Conservation (phyloP, 2,329 filamentous ascomycete genomes). For the Mycosphaerelloides madeirae region DNA sequence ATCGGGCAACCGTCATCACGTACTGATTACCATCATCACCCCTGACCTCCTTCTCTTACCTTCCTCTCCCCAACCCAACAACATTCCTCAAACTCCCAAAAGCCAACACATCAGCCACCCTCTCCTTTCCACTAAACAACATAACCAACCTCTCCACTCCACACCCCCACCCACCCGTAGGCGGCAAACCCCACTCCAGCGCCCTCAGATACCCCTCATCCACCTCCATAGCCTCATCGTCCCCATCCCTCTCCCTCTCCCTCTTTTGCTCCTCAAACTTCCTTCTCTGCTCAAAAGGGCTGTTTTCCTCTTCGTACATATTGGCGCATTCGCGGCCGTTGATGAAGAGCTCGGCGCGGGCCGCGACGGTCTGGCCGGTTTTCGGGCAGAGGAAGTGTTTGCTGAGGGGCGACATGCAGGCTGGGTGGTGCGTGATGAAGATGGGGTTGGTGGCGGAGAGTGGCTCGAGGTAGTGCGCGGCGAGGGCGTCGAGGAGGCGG, state of each 20-base stretch:
- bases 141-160: constrained; percentile 88
- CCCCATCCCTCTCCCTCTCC: constrained; percentile 38
- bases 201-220: constrained; percentile 83
- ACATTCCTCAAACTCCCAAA: constrained; percentile 77
- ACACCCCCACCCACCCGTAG: constrained; percentile 94
- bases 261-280: constrained; percentile 66
- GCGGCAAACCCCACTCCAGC: constrained; percentile 84
- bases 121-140: constrained; percentile 72
- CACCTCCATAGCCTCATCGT: constrained; percentile 45
- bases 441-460: constrained; percentile 63
- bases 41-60: no score
- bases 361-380: constrained; percentile 52
- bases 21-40: no score
- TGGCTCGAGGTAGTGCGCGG: constrained; percentile 71
- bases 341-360: constrained; percentile 36
- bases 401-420: constrained; percentile 82
- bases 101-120: constrained; percentile 79
- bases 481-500: constrained; percentile 76
- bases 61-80: constrained; percentile 32
- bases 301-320: constrained; percentile 98
- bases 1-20: no score
- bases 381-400: constrained; percentile 73
- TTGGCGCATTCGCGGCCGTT: constrained; percentile 79
- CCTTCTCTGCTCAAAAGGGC: constrained; percentile 74
- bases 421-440: constrained; percentile 85